Conservation (phyloP, 225 moss, liverwort and hornwort species). For the Physcomitrium patens region DNA sequence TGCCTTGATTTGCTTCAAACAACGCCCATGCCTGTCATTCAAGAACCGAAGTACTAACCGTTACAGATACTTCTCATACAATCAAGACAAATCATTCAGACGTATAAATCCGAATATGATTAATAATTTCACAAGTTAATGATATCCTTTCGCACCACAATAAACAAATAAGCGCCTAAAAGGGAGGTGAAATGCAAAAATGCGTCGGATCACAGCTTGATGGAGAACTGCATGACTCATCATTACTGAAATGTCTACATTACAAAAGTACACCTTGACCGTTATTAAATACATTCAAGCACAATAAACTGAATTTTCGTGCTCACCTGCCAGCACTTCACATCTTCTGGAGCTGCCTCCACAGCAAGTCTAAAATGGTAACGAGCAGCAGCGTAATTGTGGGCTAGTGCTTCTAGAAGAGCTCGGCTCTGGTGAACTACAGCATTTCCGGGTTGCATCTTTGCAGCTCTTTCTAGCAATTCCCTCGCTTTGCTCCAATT, state of each 20-base stretch:
- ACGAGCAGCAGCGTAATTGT: slow-evolving; percentile 83
- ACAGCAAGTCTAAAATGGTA: slow-evolving; percentile 75
- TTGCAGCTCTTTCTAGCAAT: slow-evolving; percentile 79
- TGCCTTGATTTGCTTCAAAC: slow-evolving; percentile 80
- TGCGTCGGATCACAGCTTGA: neutral
- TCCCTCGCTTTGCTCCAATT: slow-evolving; percentile 89
- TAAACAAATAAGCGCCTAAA: neutral
- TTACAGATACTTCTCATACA: slow-evolving; percentile 24
- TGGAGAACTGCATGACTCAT: neutral
- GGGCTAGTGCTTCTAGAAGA: slow-evolving; percentile 73
- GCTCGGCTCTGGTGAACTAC: slow-evolving; percentile 88
- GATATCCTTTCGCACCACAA: neutral
- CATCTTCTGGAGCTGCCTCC: slow-evolving; percentile 84
- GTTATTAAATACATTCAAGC: no score
- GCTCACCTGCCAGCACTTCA: slow-evolving; percentile 91
- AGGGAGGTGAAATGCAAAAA: no score
- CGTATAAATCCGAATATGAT: neutral
- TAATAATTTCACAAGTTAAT: neutral
- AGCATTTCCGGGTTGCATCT: slow-evolving; percentile 86
- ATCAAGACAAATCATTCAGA: slow-evolving; percentile 1
- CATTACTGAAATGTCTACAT: neutral
- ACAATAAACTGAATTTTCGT: neutral
- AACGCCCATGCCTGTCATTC: slow-evolving; percentile 83
- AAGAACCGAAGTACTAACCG: slow-evolving; percentile 19
- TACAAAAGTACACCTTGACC: neutral